phyloP scores from a whole-genome alignment of 257 asterid species.

The Nicotiana paniculata region DNA sequence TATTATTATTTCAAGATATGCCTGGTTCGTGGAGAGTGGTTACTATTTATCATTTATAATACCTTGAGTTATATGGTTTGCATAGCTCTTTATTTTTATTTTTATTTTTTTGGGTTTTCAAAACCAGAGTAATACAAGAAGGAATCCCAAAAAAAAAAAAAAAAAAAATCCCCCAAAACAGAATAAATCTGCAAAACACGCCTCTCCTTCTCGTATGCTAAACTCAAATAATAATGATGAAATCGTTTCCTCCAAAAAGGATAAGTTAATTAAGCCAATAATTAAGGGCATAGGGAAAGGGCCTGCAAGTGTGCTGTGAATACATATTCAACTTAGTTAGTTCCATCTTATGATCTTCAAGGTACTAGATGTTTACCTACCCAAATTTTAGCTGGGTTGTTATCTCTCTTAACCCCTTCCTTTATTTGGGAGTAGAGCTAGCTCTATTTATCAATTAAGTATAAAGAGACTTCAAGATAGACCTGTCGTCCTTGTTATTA shows the following conservation, averaged over 20 bases:
- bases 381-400: neutral
- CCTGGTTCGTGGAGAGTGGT: neutral
- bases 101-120: neutral
- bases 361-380: neutral
- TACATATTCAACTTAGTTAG: neutral
- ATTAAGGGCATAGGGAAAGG: neutral
- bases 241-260: neutral
- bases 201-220: neutral
- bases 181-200: neutral
- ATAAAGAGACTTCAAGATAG: neutral
- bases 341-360: neutral
- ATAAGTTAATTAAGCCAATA: neutral
- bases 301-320: neutral
- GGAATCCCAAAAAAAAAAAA: neutral
- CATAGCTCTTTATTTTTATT: neutral
- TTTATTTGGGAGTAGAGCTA: neutral
- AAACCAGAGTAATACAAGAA: neutral
- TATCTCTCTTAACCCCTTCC: neutral
- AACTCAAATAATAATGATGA: neutral
- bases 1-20: neutral
- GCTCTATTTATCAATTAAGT: neutral
- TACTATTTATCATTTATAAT: neutral
- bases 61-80: neutral
- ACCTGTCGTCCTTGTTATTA: neutral
- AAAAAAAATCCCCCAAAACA: neutral